Conservation (phyloP, 2,329 filamentous ascomycete genomes). For the Beauveria caledonica region DNA sequence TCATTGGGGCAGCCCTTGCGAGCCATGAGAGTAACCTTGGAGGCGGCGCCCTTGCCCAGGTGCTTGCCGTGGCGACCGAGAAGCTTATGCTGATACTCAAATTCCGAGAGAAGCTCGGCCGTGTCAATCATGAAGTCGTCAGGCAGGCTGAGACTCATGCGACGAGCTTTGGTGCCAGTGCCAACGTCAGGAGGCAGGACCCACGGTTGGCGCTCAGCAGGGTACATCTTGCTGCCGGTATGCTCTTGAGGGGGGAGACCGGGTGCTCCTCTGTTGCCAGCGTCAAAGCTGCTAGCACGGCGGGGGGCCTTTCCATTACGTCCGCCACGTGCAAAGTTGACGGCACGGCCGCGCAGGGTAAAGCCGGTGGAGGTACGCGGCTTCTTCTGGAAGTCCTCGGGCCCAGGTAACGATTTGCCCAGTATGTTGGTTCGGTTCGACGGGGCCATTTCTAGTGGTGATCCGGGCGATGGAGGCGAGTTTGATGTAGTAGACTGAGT, state of each 20-base stretch:
- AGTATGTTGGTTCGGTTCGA: constrained; percentile 17
- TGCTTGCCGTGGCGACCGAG: constrained; percentile 65
- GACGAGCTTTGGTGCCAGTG: constrained; percentile 69
- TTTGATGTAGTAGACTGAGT: constrained; percentile 42
- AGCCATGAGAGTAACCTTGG: constrained; percentile 73
- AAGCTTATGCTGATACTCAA: constrained; percentile 61
- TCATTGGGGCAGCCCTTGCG: constrained; percentile 57
- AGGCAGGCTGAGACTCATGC: constrained; percentile 64
- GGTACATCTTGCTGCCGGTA: constrained; percentile 19
- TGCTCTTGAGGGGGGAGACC: constrained; percentile 16
- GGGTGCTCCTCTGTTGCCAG: constrained; percentile 22
- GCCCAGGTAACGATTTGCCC: constrained; percentile 29
- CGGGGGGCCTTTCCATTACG: constrained; percentile 19
- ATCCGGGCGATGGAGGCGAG: constrained; percentile 42
- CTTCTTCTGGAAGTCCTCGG: constrained; percentile 42
- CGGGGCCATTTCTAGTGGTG: constrained; percentile 34
- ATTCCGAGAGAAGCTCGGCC: constrained; percentile 61
- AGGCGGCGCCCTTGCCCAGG: constrained; percentile 74
- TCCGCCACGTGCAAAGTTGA: constrained; percentile 34
- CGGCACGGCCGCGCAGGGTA: constrained; percentile 37
- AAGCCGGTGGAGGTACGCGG: constrained; percentile 43
- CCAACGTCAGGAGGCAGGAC: constrained; percentile 58
- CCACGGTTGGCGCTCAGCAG: constrained; percentile 43
- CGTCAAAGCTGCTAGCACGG: constrained; percentile 44
- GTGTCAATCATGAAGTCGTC: constrained; percentile 68